phyloP scores from a whole-genome alignment of 495 filamentous ascomycete genomes.

The Cryomyces antarcticus region DNA sequence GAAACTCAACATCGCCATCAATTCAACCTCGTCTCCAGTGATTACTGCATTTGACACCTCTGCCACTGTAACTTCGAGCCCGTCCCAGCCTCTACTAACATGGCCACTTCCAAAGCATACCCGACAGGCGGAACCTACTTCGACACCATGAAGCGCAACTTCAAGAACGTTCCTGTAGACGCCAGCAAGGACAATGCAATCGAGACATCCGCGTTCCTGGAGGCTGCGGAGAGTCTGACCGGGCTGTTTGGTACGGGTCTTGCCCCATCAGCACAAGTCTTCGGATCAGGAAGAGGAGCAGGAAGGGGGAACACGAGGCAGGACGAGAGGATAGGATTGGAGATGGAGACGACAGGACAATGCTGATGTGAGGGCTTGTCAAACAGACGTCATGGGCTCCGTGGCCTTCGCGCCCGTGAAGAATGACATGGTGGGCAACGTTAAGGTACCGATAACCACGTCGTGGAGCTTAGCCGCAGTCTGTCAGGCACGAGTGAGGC shows the following conservation, averaged over 20 bases:
- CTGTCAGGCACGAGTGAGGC: no score
- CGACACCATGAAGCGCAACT: slow-evolving; percentile 62
- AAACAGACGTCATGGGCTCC: slow-evolving; percentile 57
- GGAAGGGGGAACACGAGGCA: no score
- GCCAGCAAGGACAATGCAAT: slow-evolving; percentile 54
- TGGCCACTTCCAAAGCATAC: slow-evolving; percentile 9
- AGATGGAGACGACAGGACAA: background rate
- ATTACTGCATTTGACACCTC: no score
- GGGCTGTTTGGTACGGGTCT: slow-evolving; percentile 57
- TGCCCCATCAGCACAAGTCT: background rate
- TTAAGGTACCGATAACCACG: slow-evolving; percentile 43
- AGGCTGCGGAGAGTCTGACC: slow-evolving; percentile 68
- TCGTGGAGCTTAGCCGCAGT: background rate
- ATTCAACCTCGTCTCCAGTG: no score
- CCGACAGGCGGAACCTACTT: slow-evolving; percentile 61
- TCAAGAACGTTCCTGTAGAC: slow-evolving; percentile 60
- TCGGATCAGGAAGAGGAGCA: background rate
- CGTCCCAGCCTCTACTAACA: background rate
- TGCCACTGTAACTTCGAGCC: no score
- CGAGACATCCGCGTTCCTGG: slow-evolving; percentile 70
- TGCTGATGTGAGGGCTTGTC: background rate
- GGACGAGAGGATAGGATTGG: background rate
- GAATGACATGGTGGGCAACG: slow-evolving; percentile 73
- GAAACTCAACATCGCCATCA: no score
- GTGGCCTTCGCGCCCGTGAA: slow-evolving; percentile 74